These are phyloP conservation scores for Astrocystis sublimbata DNA, from an alignment of 495 filamentous ascomycete genomes.

Conservation along the genomic window DNA sequence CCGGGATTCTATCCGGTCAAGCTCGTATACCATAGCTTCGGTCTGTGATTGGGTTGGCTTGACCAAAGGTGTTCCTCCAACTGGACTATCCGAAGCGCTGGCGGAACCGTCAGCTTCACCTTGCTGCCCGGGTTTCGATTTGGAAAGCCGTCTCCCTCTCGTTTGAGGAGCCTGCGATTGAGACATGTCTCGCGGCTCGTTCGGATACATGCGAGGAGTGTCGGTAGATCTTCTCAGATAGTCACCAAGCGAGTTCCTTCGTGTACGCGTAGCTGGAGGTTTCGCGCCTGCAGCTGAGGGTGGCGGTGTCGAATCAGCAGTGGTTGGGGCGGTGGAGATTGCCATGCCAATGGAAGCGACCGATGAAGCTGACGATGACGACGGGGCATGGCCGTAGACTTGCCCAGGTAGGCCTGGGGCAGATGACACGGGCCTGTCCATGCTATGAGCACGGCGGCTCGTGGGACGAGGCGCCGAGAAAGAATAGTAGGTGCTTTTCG, in stretches of 20 bases:
- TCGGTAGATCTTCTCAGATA: conserved; percentile 13
- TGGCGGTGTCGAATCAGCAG: not conserved
- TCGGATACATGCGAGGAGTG: not conserved
- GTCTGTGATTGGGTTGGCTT: conserved; percentile 9
- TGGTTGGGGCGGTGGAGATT: conserved; percentile 23
- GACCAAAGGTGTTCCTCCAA: not conserved
- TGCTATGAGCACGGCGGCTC: conserved; percentile 13
- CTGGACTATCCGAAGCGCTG: not conserved
- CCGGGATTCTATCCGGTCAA: conserved; percentile 1
- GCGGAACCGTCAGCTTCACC: not conserved
- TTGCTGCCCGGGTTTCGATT: conserved; percentile 19
- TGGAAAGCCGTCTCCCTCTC: conserved; percentile 28
- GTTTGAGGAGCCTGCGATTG: conserved; percentile 6
- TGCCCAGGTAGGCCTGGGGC: conserved; percentile 2
- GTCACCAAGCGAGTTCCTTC: conserved; percentile 9
- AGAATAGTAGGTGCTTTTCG: conserved; percentile 33
- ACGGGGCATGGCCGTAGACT: conserved; percentile 14
- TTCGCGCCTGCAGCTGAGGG: not conserved
- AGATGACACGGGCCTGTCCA: conserved; percentile 14
- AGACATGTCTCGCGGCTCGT: not conserved
- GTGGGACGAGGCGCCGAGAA: conserved; percentile 30
- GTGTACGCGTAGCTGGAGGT: not conserved
- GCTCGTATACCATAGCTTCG: conserved; percentile 2
- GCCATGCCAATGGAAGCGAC: conserved; percentile 31
- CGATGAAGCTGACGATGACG: conserved; percentile 23